Evolutionary conservation across 2,329 filamentous ascomycete species (phyloP), one percentile per base, ranked within the genome.

Genomic region (Ophidiomyces ophidiicola): DNA sequence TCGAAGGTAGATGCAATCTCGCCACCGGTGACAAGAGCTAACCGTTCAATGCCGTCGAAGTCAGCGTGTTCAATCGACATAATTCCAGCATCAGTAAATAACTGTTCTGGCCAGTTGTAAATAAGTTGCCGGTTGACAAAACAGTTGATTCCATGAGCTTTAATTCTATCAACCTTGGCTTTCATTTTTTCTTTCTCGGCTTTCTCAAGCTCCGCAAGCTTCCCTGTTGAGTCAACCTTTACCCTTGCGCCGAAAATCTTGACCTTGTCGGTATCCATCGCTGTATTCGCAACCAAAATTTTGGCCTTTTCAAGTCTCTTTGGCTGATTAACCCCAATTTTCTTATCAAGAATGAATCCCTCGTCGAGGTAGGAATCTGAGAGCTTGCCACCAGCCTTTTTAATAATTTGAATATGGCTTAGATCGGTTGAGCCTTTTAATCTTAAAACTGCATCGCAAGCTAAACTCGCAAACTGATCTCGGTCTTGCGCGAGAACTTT

Each of bases 201-300:
- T 73, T 92, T 94, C 64, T 98, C 90, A 39, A 98, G 71, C 55
- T 98, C 90, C n/a, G 90, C 90, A 35, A 98, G 74, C 71, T 96
- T 94, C 60, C 85, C 85, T 2, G 90, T 98, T 21, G 85, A 88
- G 51, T 84, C 82, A 44, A 98, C 90, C 74, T 96, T 96, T 55
- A 98, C 85, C 44, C 88, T 78, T 11, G 90, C 90, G 47, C 90
- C 90, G 54, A 98, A 98, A 55, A 98, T 96, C 74, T 98, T 98
- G 69, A 98, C 84, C 72, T 98, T 98, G 68, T 98, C 90, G 24
- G 90, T 98, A 64, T 98, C 90, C 90, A 98, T 98, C 8, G 87
- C 82, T 6, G 90, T 98, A 68, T 98, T 98, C 48, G 90, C 90
- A 15, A 98, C 83, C 41, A 98, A 67, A 49, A 98, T 98, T 70